Evolutionary conservation across 805 yeast species (phyloP).

Genomic region (Yarrowia keelungensis): DNA sequence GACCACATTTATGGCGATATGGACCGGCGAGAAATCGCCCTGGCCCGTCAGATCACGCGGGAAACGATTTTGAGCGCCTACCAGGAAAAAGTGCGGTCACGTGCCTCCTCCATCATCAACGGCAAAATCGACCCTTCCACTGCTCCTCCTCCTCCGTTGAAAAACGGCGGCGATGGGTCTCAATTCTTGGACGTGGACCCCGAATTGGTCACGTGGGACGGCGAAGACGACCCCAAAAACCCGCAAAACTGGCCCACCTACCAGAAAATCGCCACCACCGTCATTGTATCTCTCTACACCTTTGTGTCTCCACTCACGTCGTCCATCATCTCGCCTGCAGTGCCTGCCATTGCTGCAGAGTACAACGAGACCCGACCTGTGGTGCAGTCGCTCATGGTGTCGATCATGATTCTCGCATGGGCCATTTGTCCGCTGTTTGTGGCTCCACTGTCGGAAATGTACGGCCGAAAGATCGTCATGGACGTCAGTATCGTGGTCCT

Average conservation of each 20-base stretch:
- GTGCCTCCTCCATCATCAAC: slow-evolving; percentile 40
- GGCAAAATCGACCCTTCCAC: slow-evolving; percentile 27
- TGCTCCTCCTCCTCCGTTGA: slow-evolving; percentile 40
- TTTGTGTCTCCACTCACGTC: slow-evolving; percentile 68
- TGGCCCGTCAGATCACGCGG: slow-evolving; percentile 56
- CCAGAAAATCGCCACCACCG: slow-evolving; percentile 55
- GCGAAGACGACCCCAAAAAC: slow-evolving; percentile 63
- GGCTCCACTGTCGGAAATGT: slow-evolving; percentile 72
- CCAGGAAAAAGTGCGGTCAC: slow-evolving; percentile 44
- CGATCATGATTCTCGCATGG: slow-evolving; percentile 73
- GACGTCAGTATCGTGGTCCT: slow-evolving; percentile 59
- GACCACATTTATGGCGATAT: slow-evolving; percentile 55
- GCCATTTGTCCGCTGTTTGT: slow-evolving; percentile 70
- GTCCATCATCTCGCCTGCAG: slow-evolving; percentile 68
- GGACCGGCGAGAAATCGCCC: slow-evolving; percentile 50
- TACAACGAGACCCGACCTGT: slow-evolving; percentile 55
- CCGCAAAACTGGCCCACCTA: slow-evolving; percentile 67
- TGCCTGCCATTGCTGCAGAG: slow-evolving; percentile 55
- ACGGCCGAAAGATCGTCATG: slow-evolving; percentile 66
- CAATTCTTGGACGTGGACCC: slow-evolving; percentile 66
- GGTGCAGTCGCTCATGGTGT: slow-evolving; percentile 61
- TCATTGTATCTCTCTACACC: slow-evolving; percentile 61
- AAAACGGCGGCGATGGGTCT: slow-evolving; percentile 54
- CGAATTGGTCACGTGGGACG: slow-evolving; percentile 72
- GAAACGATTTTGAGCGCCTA: slow-evolving; percentile 53